A percentile compares a stretch with the other conserved stretches of the same genome.
Conservation (phyloP, 129 eudicot genomes). For the Flaveria bidentis region DNA sequence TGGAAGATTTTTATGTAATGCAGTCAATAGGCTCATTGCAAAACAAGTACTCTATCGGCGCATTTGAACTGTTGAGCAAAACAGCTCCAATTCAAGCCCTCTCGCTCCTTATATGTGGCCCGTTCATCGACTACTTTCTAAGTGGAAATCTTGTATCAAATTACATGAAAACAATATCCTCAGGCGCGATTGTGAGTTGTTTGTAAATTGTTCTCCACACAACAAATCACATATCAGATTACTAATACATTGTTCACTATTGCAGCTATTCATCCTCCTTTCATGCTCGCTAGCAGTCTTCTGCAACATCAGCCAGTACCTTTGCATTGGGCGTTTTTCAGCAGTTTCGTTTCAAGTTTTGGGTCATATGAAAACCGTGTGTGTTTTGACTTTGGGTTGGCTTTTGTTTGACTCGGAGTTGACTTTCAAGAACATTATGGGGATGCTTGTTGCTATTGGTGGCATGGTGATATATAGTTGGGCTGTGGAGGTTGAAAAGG, state of each 20-base stretch:
- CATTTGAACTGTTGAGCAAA: conserved; percentile 74
- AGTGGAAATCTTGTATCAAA: conserved; percentile 43
- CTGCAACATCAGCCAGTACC: conserved; percentile 83
- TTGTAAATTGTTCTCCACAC: background rate
- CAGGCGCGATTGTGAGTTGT: conserved; percentile 55
- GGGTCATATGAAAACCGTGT: conserved; percentile 87
- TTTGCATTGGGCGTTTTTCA: conserved; percentile 84
- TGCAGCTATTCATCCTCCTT: conserved; percentile 67
- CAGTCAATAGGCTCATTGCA: conserved; percentile 88
- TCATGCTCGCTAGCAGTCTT: conserved; percentile 80
- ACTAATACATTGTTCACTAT: background rate
- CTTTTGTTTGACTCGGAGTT: conserved; percentile 69
- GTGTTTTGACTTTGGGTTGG: conserved; percentile 79
- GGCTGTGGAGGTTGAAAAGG: conserved; percentile 76
- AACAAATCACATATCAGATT: background rate
- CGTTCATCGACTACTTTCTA: conserved; percentile 66
- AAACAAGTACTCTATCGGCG: conserved; percentile 73
- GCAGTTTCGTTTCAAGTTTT: conserved; percentile 82
- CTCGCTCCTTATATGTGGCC: conserved; percentile 69
- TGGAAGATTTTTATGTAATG: conserved; percentile 22
- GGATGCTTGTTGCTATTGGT: conserved; percentile 63
- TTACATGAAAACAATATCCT: conserved; percentile 46
- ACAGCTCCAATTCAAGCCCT: conserved; percentile 83
- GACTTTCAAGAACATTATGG: conserved; percentile 76
- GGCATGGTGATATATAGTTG: conserved; percentile 89